Evolutionary conservation across 805 yeast species (phyloP).

Genomic region (Dipodascopsis uninucleata): DNA sequence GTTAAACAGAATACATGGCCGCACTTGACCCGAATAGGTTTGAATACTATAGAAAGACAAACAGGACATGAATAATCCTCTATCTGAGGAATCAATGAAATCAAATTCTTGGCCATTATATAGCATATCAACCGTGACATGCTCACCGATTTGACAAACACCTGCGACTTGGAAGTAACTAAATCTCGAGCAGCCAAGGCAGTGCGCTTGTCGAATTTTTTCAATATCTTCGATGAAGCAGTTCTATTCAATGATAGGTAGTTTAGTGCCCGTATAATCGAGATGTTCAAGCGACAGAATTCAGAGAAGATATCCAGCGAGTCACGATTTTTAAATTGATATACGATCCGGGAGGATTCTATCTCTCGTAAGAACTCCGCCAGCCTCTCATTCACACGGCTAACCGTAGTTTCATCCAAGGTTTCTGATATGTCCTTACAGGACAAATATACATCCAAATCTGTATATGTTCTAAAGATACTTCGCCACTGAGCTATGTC

Average conservation of each 20-base stretch:
- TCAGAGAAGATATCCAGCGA: slow-evolving; percentile 46
- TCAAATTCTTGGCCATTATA: slow-evolving; percentile 48
- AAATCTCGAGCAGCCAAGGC: slow-evolving; percentile 41
- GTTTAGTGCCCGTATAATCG: slow-evolving; percentile 53
- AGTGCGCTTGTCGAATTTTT: slow-evolving; percentile 74
- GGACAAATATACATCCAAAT: slow-evolving; percentile 60
- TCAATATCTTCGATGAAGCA: slow-evolving; percentile 65
- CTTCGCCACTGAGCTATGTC: slow-evolving; percentile 71
- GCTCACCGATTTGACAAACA: slow-evolving; percentile 37
- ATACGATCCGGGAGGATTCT: no score
- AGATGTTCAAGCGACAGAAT: slow-evolving; percentile 53
- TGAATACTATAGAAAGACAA: slow-evolving; percentile 65
- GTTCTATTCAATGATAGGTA: slow-evolving; percentile 60
- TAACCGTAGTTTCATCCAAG: slow-evolving; percentile 46
- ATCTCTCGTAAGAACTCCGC: no score
- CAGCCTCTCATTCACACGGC: no score
- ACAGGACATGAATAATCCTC: slow-evolving; percentile 76
- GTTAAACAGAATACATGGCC: slow-evolving; percentile 69
- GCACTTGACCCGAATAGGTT: slow-evolving; percentile 64
- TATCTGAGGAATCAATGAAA: slow-evolving; percentile 63
- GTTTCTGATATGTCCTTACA: slow-evolving; percentile 47
- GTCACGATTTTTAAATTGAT: slow-evolving; percentile 46
- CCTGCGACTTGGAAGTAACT: slow-evolving; percentile 40
- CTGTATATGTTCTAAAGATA: slow-evolving; percentile 60
- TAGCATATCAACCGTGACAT: slow-evolving; percentile 53